These are phyloP conservation scores for Nitzschia inconspicua DNA, from an alignment of 108 stramenopile genomes.

Conservation along the genomic window DNA sequence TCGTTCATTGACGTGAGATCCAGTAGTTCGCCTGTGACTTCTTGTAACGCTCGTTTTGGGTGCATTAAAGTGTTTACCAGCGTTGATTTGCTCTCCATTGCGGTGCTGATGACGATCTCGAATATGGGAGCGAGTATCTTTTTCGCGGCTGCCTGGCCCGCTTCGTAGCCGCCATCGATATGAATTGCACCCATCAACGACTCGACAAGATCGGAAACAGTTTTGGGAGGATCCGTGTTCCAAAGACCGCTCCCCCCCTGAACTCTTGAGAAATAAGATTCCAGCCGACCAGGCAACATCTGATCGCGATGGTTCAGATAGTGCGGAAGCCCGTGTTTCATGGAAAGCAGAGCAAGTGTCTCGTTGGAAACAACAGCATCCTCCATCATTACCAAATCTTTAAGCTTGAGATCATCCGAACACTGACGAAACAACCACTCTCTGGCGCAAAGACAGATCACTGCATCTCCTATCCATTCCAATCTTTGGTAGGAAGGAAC, in stretches of 20 bases:
- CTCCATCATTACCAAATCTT: slow-evolving; percentile 44
- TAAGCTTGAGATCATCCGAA: slow-evolving; percentile 8
- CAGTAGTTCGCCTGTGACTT: slow-evolving; percentile 30
- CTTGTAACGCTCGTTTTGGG: slow-evolving; percentile 41
- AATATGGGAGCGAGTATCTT: slow-evolving; percentile 26
- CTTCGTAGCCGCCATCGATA: slow-evolving; percentile 39
- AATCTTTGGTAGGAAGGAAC: slow-evolving; percentile 61
- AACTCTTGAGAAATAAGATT: slow-evolving; percentile 36
- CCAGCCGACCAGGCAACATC: slow-evolving; percentile 43
- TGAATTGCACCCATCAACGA: slow-evolving; percentile 54
- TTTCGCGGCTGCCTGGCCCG: slow-evolving; percentile 28
- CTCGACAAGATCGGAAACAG: slow-evolving; percentile 57
- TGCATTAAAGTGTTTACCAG: slow-evolving; percentile 22
- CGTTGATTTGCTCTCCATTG: background rate
- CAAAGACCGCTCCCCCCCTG: slow-evolving; percentile 46
- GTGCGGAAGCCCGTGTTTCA: slow-evolving; percentile 31
- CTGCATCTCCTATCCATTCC: slow-evolving; percentile 72
- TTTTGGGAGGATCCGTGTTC: slow-evolving; percentile 61
- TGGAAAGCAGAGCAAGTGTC: slow-evolving; percentile 43
- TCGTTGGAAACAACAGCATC: slow-evolving; percentile 54
- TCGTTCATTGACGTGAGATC: background rate
- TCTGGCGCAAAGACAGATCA: slow-evolving; percentile 52
- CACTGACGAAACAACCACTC: slow-evolving; percentile 46
- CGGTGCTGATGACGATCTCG: slow-evolving; percentile 4
- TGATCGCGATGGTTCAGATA: slow-evolving; percentile 54